Base-by-base conservation (phyloP, 75 land plant species). In the Picea glauca region DNA sequence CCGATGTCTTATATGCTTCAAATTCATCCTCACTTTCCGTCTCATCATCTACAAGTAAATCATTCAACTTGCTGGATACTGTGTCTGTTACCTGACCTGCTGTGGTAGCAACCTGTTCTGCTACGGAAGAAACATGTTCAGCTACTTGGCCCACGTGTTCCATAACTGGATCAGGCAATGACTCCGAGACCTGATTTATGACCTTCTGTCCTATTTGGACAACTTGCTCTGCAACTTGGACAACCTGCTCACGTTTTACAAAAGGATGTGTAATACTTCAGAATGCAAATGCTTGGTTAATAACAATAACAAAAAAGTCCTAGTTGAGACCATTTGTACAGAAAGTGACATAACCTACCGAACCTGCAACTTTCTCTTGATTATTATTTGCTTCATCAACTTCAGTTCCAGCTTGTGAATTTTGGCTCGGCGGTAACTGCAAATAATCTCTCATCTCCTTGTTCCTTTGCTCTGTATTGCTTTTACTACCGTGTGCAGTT, bases 1-100 rank as follows among this genome's bases (percentile, higher is more conserved):
- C 87, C 61, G 84, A 82, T 23, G 81, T 79, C 59, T 11, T 66
- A 62, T 76, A 82, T 18, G 78, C 85, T 58, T 68, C 82, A 61
- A 86, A 83, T 78, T 86, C 85, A 68, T 83, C 87, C 31, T 82
- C 85, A 57, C 81, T 76, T 43, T 81, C 80, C 60, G 57, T 79
- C 26, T 62, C 77, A 23, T 64, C 81, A n/a, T 75, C 78, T 30
- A 77, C 81, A 58, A 66, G 70, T 13, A 66, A 66, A 66, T 66
- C 70, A 32, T 13, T 32, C 11, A 66, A 32, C 70, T 66, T 21
- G 38, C 70, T 30, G 56, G 76, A 68, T 72, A 82, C 35, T 18
- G 76, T 78, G 31, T 54, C 83, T 62, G 84, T 66, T 30, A 82
- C 60, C 58, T 77, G 78, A 26, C 17, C 60, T 46, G 81, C 87